Evolutionary conservation across 768 basidiomycete genomes (phyloP).

Genomic region (Daedaleopsis nitida): DNA sequence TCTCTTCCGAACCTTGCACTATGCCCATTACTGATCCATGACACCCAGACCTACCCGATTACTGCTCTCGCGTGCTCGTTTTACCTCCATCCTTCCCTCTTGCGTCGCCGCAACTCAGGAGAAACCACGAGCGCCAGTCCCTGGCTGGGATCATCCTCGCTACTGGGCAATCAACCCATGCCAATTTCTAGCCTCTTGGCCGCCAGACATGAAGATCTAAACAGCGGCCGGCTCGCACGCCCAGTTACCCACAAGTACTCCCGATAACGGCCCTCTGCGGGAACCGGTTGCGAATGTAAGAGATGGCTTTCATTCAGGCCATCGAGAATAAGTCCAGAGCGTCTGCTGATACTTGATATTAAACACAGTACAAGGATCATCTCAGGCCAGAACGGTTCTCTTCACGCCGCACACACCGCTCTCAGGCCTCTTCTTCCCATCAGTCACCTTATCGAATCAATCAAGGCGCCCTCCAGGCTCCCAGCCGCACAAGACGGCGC

Average conservation of each 20-base stretch:
- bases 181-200: not conserved
- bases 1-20: conserved; percentile 8
- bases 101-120: conserved; percentile 1
- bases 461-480: conserved; percentile 18
- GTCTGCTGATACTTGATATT: conserved; percentile 4
- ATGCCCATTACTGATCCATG: conserved; percentile 8
- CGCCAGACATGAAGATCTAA: conserved; percentile 6
- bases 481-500: not conserved
- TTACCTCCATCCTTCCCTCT: conserved; percentile 8
- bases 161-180: conserved; percentile 1
- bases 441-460: conserved; percentile 27
- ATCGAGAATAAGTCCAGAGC: conserved; percentile 13
- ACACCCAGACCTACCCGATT: conserved; percentile 1
- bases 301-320: conserved; percentile 7
- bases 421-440: conserved; percentile 21
- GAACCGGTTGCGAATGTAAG: conserved; percentile 16
- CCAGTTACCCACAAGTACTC: not conserved
- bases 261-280: not conserved
- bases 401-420: conserved; percentile 21
- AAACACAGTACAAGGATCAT: conserved; percentile 7
- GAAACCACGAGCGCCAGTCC: conserved; percentile 10
- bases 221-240: conserved; percentile 12
- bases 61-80: conserved; percentile 4
- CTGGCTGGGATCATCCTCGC: conserved; percentile 16
- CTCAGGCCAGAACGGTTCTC: conserved; percentile 17